Base-by-base conservation (phyloP, 345 rosid species). In the Alliaria petiolata region DNA sequence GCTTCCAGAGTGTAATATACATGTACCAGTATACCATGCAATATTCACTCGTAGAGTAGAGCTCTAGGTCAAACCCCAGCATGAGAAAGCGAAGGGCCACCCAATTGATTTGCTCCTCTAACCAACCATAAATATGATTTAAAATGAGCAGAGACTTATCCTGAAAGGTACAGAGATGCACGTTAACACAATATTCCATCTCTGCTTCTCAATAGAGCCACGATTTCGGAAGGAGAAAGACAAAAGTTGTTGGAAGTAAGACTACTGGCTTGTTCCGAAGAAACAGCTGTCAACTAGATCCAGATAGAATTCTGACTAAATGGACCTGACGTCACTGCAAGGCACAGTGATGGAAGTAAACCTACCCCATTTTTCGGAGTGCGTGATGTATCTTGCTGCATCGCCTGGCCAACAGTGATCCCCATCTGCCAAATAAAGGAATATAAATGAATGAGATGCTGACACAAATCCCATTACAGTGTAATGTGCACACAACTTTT, bases 21-120 rank as follows among this genome's bases (percentile, higher is more conserved):
- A 85, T 55, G 60, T 92, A 95, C 99, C 98, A 92, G 77, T 95
- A 95, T 5, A 92, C 96, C 98, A 95, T 90, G 82, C 97, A 88
- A 81, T 85, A 90, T 81, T 95, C 98, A 63, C 80, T 67, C 0
- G 90, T 83, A 52, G 97, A 88, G 82, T 89, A 95, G 47, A 92
- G 98, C 56, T 92, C 98, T 85, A 95, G 81, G 39, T 95, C 97
- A 67, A 95, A 95, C 54, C 99, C 99, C 79, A 92, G 80, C 59
- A 81, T 72, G 64, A 95, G 92, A 84, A 88, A 95, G 44, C 93
- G 88, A 63, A 78, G 83, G 25, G 96, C 97, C 77, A 95, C 89
- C 99, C 99, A 95, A 75, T 88, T 85, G 22, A 89, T 86, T 83
- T 88, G 93, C 87, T 91, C 97, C 74, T 95, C 97, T 76, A 92